phyloP scores from a whole-genome alignment of 305 asterid species.

The Salvia sclarea region DNA sequence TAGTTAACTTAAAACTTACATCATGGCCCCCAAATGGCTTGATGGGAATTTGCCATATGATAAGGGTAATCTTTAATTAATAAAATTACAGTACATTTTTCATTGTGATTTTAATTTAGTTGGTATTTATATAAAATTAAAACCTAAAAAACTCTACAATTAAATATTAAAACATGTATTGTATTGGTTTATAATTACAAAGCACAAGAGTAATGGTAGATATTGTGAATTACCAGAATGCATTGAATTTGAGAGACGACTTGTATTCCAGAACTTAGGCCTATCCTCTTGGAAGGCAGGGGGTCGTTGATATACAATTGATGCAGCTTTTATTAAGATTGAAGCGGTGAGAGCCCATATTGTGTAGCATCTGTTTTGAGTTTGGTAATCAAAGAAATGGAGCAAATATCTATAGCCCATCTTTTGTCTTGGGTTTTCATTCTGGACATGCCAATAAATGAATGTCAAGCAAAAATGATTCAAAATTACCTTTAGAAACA shows the following conservation, averaged over 20 bases:
- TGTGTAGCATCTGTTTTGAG: slow-evolving; percentile 38
- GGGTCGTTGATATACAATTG: slow-evolving; percentile 55
- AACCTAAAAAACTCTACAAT: too few relatives aligned
- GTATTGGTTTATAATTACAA: too few relatives aligned
- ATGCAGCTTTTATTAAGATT: slow-evolving; percentile 59
- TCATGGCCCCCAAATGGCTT: too few relatives aligned
- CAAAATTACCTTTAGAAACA: slow-evolving; percentile 64
- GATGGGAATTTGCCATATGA: too few relatives aligned
- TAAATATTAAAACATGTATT: too few relatives aligned
- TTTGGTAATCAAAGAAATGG: slow-evolving; percentile 62
- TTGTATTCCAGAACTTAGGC: slow-evolving; percentile 61
- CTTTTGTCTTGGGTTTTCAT: slow-evolving; percentile 60
- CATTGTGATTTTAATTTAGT: too few relatives aligned
- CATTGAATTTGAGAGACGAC: too few relatives aligned
- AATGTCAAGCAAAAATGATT: neutral
- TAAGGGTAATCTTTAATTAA: too few relatives aligned
- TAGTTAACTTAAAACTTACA: too few relatives aligned
- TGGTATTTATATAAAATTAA: too few relatives aligned
- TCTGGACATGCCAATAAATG: slow-evolving; percentile 37
- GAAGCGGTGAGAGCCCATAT: slow-evolving; percentile 85
- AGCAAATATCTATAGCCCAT: slow-evolving; percentile 51
- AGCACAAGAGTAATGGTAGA: neutral
- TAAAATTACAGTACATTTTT: too few relatives aligned
- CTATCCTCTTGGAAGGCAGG: slow-evolving; percentile 54
- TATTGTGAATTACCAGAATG: slow-evolving; percentile 14